Evolutionary conservation across 2,329 filamentous ascomycete genomes (phyloP).

Genomic region (Colletotrichum filicis): DNA sequence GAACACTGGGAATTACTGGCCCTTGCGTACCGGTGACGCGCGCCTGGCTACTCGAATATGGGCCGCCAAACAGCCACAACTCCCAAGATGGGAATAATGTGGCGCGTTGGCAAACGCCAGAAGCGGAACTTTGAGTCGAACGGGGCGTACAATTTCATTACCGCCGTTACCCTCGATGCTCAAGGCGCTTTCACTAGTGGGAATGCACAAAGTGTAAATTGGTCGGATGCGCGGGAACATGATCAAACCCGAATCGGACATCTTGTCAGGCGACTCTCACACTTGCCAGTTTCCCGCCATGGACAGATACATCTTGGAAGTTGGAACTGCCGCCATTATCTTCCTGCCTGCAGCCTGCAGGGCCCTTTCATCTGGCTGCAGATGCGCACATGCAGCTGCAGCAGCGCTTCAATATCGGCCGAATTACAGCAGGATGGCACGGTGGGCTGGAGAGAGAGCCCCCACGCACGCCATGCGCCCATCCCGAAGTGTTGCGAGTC

Average conservation of each 20-base stretch:
- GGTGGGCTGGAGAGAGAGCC: neutral
- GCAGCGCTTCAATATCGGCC: slow-evolving; percentile 8
- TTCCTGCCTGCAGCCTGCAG: neutral
- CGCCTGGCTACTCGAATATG: neutral
- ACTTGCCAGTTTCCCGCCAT: neutral
- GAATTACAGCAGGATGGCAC: neutral
- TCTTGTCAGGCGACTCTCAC: neutral
- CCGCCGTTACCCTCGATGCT: neutral
- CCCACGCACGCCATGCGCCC: neutral
- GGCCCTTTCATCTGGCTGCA: neutral
- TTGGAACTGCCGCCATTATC: neutral
- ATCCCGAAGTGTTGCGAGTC: slow-evolving; percentile 4
- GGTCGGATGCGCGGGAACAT: slow-evolving; percentile 1
- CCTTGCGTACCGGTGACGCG: slow-evolving; percentile 2
- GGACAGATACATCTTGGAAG: neutral
- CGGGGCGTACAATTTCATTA: neutral
- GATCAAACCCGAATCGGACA: neutral
- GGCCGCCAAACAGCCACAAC: neutral
- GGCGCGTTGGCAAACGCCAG: neutral
- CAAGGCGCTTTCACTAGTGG: neutral
- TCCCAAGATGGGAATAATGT: neutral
- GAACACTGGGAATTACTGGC: neutral
- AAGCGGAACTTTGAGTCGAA: neutral
- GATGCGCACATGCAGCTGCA: neutral
- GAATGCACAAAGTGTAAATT: slow-evolving; percentile 1